These are phyloP conservation scores for Cyclotella distinguenda DNA, from an alignment of 108 stramenopile genomes.

Conservation along the genomic window DNA sequence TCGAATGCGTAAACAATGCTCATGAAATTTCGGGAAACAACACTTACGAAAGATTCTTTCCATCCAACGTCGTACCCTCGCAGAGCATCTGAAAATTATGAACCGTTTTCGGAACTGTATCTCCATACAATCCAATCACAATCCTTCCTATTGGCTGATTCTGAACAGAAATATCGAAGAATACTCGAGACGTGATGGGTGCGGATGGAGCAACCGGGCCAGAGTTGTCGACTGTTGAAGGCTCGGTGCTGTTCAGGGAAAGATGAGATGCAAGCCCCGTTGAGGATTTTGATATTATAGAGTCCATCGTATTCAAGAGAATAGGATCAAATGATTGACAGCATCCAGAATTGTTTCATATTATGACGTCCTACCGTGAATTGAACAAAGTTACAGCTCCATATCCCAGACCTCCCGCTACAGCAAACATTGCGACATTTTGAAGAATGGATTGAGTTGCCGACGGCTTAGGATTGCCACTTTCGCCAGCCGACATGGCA, in stretches of 20 bases:
- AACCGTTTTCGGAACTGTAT: slow-evolving; percentile 86
- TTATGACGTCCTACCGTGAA: neutral
- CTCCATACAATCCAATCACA: slow-evolving; percentile 89
- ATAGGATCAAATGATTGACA: neutral
- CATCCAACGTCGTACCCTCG: slow-evolving; percentile 57
- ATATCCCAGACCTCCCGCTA: slow-evolving; percentile 47
- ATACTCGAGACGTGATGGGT: slow-evolving; percentile 58
- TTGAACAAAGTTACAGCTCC: slow-evolving; percentile 37
- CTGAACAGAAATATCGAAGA: slow-evolving; percentile 84
- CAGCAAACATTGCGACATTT: slow-evolving; percentile 48
- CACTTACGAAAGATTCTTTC: slow-evolving; percentile 46
- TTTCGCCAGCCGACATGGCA: neutral
- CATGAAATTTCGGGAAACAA: no score
- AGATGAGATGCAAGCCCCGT: neutral
- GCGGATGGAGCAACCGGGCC: slow-evolving; percentile 28
- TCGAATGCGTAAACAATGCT: no score
- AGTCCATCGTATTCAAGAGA: neutral
- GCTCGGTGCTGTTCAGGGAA: no score
- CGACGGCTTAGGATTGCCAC: neutral
- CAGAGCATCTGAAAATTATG: slow-evolving; percentile 87
- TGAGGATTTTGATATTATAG: neutral
- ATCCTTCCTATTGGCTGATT: slow-evolving; percentile 78
- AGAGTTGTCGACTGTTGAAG: neutral
- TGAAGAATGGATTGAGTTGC: slow-evolving; percentile 30
- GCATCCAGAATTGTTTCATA: neutral